A percentile compares a stretch with the other conserved stretches of the same genome.
Conservation (phyloP, 2,329 filamentous ascomycete genomes). For the Arthrobotrys iridis region DNA sequence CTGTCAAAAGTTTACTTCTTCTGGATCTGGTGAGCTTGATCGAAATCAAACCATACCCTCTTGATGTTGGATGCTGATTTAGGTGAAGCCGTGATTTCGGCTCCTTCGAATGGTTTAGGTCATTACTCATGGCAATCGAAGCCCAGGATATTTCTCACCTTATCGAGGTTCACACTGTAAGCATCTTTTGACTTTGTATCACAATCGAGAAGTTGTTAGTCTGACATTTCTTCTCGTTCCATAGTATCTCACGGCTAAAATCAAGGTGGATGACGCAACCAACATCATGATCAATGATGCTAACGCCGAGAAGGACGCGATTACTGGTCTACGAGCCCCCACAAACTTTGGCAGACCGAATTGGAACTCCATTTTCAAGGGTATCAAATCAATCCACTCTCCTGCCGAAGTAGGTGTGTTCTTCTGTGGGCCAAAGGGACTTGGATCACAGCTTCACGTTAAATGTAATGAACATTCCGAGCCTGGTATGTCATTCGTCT, state of each 20-base stretch:
- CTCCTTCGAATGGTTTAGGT: constrained; percentile 90
- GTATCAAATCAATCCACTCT: constrained; percentile 79
- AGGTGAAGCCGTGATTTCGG: constrained; percentile 79
- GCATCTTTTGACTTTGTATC: constrained; percentile 58
- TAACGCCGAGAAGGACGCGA: constrained; percentile 83
- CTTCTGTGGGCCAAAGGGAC: constrained; percentile 84
- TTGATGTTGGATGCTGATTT: background rate
- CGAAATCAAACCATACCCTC: background rate
- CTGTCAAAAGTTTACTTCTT: constrained; percentile 91
- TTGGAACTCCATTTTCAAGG: constrained; percentile 90
- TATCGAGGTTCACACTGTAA: constrained; percentile 81
- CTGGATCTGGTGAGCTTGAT: constrained; percentile 69
- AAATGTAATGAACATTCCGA: constrained; percentile 91
- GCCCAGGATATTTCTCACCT: constrained; percentile 83
- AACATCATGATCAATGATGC: constrained; percentile 95
- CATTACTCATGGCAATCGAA: constrained; percentile 83
- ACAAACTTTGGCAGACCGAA: constrained; percentile 88
- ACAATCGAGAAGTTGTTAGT: constrained; percentile 38
- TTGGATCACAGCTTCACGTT: constrained; percentile 79
- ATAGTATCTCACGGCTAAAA: constrained; percentile 81
- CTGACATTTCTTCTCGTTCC: background rate
- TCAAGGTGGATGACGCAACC: constrained; percentile 84
- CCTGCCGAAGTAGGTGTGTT: constrained; percentile 80
- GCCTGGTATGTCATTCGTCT: constrained; percentile 72
- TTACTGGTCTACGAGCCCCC: constrained; percentile 81